Conservation (phyloP, 306 rosid species). For the Astragalus glycyphyllos region DNA sequence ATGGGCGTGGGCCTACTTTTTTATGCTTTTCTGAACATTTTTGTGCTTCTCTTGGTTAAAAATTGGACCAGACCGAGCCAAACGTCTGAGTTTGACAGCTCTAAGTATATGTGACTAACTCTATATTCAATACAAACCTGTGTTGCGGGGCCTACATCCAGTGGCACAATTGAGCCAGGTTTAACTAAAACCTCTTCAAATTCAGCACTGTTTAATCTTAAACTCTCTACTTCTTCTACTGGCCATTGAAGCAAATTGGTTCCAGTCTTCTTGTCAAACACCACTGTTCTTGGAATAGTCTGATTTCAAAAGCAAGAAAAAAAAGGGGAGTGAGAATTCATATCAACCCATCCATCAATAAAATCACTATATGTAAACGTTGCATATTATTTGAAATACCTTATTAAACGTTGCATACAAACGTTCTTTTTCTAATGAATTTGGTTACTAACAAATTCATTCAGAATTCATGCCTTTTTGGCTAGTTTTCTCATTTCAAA, state of each 20-base stretch:
- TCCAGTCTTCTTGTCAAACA: slow-evolving; percentile 70
- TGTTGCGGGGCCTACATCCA: slow-evolving; percentile 67
- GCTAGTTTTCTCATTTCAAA: no score
- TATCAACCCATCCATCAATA: background rate
- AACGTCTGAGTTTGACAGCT: no score
- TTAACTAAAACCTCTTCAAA: slow-evolving; percentile 57
- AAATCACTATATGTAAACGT: background rate
- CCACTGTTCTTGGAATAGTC: slow-evolving; percentile 82
- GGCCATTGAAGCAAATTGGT: slow-evolving; percentile 80
- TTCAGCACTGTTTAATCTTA: slow-evolving; percentile 57
- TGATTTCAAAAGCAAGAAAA: slow-evolving; percentile 20
- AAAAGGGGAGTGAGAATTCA: background rate
- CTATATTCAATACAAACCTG: slow-evolving; percentile 56
- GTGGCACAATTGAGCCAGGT: slow-evolving; percentile 69
- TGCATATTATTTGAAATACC: background rate
- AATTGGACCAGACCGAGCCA: no score
- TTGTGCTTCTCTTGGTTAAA: no score
- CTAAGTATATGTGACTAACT: background rate
- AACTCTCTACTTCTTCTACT: slow-evolving; percentile 77
- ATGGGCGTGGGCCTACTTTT: no score
- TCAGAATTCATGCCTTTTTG: no score
- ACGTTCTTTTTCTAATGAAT: background rate
- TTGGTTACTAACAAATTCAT: background rate
- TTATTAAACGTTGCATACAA: no score
- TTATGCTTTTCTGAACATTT: no score